phyloP scores from a whole-genome alignment of 331 rosid genomes.

The Prunus yedoensis region DNA sequence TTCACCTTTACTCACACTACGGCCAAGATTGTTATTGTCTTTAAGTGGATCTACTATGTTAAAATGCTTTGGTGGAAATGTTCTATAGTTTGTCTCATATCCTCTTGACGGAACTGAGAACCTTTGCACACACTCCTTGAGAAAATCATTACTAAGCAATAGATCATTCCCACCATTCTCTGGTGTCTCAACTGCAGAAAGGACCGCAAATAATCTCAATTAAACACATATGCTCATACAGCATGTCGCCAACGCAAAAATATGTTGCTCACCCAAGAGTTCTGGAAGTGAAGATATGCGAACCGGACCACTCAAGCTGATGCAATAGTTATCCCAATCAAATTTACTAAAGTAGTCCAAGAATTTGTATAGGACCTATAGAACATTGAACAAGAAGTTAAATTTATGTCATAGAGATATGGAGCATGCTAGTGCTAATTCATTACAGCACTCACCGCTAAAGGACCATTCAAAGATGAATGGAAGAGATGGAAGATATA shows the following conservation, averaged over 20 bases:
- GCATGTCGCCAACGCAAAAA: constrained; percentile 13
- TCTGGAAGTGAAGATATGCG: constrained; percentile 70
- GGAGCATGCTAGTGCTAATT: constrained; percentile 3
- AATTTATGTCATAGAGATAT: constrained; percentile 27
- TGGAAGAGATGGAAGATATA: constrained; percentile 80
- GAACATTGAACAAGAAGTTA: constrained; percentile 23
- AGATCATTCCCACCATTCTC: constrained; percentile 67
- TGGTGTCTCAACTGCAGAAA: constrained; percentile 61
- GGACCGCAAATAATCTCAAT: constrained; percentile 2
- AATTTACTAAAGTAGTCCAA: constrained; percentile 90
- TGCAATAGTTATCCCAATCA: constrained; percentile 92
- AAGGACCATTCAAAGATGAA: constrained; percentile 69
- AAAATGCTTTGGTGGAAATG: constrained; percentile 75
- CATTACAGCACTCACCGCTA: constrained; percentile 64
- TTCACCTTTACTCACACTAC: constrained; percentile 78
- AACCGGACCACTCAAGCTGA: constrained; percentile 89
- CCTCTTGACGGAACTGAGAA: constrained; percentile 78
- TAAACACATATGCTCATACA: constrained; percentile 13
- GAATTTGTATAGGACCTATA: constrained; percentile 84
- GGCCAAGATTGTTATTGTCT: constrained; percentile 94
- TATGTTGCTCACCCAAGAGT: constrained; percentile 54
- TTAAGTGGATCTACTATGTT: constrained; percentile 91
- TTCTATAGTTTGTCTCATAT: constrained; percentile 46
- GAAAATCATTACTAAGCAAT: constrained; percentile 68
- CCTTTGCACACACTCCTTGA: constrained; percentile 62